phyloP scores from a whole-genome alignment of 306 rosid genomes.

The Quillaja saponaria region DNA sequence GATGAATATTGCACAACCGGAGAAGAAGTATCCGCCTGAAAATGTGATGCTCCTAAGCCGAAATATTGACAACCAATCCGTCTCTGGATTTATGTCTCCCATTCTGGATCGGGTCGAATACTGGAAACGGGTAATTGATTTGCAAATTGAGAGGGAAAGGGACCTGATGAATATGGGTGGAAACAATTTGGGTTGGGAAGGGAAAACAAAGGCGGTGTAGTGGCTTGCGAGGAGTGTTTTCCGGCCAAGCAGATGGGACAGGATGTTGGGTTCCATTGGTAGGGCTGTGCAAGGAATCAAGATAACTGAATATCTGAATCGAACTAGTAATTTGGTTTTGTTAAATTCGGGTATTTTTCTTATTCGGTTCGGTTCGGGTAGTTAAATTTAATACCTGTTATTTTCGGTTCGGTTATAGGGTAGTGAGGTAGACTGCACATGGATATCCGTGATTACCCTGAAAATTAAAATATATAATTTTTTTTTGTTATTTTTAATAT shows the following conservation, averaged over 20 bases:
- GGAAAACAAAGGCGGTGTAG: not conserved
- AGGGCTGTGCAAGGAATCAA: no score
- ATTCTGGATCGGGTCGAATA: conserved; percentile 34
- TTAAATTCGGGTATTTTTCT: no score
- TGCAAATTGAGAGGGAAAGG: conserved; percentile 42
- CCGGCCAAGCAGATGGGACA: conserved; percentile 32
- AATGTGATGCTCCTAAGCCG: conserved; percentile 55
- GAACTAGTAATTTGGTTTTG: no score
- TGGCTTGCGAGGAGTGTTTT: conserved; percentile 49
- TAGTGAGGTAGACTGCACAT: no score
- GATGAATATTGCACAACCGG: not conserved
- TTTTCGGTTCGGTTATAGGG: no score
- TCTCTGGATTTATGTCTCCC: conserved; percentile 26
- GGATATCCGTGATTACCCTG: no score
- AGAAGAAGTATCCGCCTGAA: conserved; percentile 34
- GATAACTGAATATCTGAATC: no score
- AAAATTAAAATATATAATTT: no score
- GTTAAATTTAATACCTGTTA: no score
- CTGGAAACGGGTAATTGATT: conserved; percentile 38
- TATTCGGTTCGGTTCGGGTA: no score
- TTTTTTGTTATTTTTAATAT: no score
- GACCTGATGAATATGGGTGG: conserved; percentile 40
- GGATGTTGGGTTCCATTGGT: conserved; percentile 49
- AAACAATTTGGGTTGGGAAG: conserved; percentile 8
- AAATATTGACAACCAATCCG: conserved; percentile 5